These are phyloP conservation scores for Debaryomyces coudertii DNA, from an alignment of 1,139 yeast genomes.

Conservation along the genomic window DNA sequence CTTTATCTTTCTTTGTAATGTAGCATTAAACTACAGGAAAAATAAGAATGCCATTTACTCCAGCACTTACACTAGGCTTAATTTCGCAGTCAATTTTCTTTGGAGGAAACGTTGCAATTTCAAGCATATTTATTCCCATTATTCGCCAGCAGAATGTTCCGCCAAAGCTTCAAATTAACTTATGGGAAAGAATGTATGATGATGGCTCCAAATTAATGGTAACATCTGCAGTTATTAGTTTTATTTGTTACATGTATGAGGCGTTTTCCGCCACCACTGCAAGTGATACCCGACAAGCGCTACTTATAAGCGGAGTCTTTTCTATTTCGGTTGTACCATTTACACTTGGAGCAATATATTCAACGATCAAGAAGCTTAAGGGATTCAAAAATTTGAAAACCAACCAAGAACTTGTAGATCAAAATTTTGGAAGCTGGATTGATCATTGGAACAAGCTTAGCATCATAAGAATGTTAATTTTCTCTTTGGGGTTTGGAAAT, in stretches of 20 bases:
- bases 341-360: constrained; percentile 3
- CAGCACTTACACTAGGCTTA: constrained; percentile 8
- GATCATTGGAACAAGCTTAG: constrained; percentile 11
- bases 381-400: not conserved
- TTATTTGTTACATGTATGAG: constrained; percentile 3
- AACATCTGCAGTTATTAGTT: constrained; percentile 1
- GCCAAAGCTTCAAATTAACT: not conserved
- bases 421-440: constrained; percentile 3
- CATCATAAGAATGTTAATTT: constrained; percentile 1
- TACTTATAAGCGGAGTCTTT: not conserved
- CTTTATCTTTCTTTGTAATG: no score
- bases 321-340: constrained; percentile 10
- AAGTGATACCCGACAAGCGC: not conserved
- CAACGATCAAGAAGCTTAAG: constrained; percentile 7
- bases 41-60: not conserved
- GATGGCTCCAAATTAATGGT: constrained; percentile 8
- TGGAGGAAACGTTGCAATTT: constrained; percentile 10
- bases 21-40: no score
- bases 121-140: constrained; percentile 10
- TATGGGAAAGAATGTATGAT: constrained; percentile 7
- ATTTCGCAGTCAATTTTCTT: constrained; percentile 11
- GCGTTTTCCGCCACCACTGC: constrained; percentile 1
- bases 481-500: constrained; percentile 6
- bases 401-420: not conserved
- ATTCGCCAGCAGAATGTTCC: constrained; percentile 1